Conservation (phyloP, 176 grass and related monocot species). For the Oryza rufipogon region DNA sequence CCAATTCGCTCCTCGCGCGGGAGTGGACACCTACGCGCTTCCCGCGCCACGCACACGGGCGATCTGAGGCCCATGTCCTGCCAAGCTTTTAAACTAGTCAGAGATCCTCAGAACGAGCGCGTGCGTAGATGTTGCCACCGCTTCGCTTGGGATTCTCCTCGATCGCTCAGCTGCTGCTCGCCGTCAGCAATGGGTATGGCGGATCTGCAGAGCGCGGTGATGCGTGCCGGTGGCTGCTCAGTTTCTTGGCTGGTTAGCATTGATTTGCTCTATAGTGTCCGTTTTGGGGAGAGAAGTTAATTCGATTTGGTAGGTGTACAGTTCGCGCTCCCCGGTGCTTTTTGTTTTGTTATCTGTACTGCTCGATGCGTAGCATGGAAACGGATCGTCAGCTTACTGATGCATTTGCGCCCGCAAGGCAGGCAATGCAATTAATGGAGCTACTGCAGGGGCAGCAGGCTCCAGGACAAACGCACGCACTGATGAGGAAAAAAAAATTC, state of each 20-base stretch:
- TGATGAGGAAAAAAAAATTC: slow-evolving; percentile 7
- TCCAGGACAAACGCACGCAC: slow-evolving; percentile 33
- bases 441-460: not conserved
- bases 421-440: slow-evolving; percentile 18
- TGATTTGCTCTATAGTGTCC: not conserved
- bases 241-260: not conserved
- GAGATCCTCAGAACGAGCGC: not conserved
- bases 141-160: slow-evolving; percentile 40
- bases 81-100: slow-evolving; percentile 3
- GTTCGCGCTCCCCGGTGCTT: no score
- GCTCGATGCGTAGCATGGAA: not conserved
- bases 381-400: not conserved
- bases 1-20: not conserved
- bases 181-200: not conserved
- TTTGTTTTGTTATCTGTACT: not conserved
- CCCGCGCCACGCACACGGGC: not conserved
- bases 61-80: not conserved
- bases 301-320: not conserved
- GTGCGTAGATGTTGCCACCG: not conserved
- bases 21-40: not conserved
- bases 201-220: not conserved
- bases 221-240: no score
- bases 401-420: not conserved
- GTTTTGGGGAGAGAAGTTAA: not conserved
- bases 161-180: slow-evolving; percentile 3